Percentiles rank a stretch among this genome's conserved stretches.
These are phyloP conservation scores for Boletus sp. DNA, from an alignment of 768 basidiomycete species.

Conservation along the genomic window DNA sequence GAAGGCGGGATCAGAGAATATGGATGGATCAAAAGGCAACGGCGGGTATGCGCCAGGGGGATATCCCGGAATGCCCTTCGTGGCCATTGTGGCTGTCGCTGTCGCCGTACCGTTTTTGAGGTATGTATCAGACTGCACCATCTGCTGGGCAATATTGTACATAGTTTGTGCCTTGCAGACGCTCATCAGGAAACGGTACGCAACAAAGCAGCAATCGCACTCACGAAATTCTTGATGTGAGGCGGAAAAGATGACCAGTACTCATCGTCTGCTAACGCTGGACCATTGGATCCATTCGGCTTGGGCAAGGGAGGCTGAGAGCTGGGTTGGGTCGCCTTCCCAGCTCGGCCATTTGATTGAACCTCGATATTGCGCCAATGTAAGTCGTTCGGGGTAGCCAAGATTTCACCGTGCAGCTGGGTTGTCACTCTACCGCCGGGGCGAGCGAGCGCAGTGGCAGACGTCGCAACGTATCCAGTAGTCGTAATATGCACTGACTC, in stretches of 20 bases:
- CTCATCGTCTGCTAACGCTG: slow-evolving; percentile 48
- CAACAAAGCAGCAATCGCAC: slow-evolving; percentile 31
- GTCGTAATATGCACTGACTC: slow-evolving; percentile 49
- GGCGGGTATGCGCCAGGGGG: slow-evolving; percentile 42
- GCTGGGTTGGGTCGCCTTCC: slow-evolving; percentile 23
- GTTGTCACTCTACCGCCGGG: slow-evolving; percentile 33
- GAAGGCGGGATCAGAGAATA: slow-evolving; percentile 55
- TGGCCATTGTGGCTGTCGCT: slow-evolving; percentile 32
- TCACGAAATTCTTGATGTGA: slow-evolving; percentile 68
- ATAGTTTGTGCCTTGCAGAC: slow-evolving; percentile 54
- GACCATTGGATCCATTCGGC: slow-evolving; percentile 21
- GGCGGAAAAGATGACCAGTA: slow-evolving; percentile 71
- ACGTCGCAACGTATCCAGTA: slow-evolving; percentile 42
- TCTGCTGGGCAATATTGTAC: slow-evolving; percentile 69
- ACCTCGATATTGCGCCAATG: slow-evolving; percentile 44
- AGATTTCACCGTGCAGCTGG: slow-evolving; percentile 55
- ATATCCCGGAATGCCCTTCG: slow-evolving; percentile 37
- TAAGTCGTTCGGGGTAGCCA: slow-evolving; percentile 60
- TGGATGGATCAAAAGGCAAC: slow-evolving; percentile 49
- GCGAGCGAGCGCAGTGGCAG: slow-evolving; percentile 32
- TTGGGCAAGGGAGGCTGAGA: slow-evolving; percentile 22
- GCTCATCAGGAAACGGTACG: slow-evolving; percentile 31
- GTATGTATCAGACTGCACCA: slow-evolving; percentile 46
- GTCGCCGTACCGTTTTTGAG: slow-evolving; percentile 36
- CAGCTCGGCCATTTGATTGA: slow-evolving; percentile 26